Conservation (phyloP, 164 flowering plant species). For the Cinnamomum micranthum region DNA sequence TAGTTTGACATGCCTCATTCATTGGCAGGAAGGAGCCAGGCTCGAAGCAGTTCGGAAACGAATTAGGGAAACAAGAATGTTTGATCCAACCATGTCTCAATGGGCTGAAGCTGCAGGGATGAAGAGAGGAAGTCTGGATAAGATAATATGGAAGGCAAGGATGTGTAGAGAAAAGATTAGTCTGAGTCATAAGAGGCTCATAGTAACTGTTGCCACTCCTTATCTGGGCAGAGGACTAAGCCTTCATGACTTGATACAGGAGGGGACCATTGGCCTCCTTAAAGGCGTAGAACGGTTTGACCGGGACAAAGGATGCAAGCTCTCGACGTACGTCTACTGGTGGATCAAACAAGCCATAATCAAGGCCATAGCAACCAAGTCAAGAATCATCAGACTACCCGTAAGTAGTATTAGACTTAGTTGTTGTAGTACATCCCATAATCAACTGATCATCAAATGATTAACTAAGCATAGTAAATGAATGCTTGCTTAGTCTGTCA, state of each 20-base stretch:
- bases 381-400: constrained; percentile 53
- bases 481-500: constrained; percentile 52
- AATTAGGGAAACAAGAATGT: background rate
- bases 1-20: background rate
- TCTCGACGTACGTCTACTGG: constrained; percentile 72
- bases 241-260: constrained; percentile 64
- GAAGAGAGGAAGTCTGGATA: constrained; percentile 29
- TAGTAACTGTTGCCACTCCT: constrained; percentile 46
- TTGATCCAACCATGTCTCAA: constrained; percentile 23
- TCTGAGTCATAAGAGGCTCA: constrained; percentile 40
- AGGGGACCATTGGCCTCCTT: constrained; percentile 66
- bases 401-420: constrained; percentile 23
- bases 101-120: constrained; percentile 46
- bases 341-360: constrained; percentile 72
- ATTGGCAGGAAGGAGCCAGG: constrained; percentile 44
- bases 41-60: constrained; percentile 35
- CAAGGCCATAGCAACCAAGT: constrained; percentile 44
- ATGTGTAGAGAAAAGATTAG: constrained; percentile 38
- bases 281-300: constrained; percentile 55
- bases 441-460: background rate
- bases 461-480: constrained; percentile 10
- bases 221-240: constrained; percentile 59
- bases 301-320: constrained; percentile 49
- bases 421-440: background rate
- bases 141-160: constrained; percentile 34